Base-by-base conservation (phyloP, 1,284 basidiomycete species). In the Ustilago tritici region DNA sequence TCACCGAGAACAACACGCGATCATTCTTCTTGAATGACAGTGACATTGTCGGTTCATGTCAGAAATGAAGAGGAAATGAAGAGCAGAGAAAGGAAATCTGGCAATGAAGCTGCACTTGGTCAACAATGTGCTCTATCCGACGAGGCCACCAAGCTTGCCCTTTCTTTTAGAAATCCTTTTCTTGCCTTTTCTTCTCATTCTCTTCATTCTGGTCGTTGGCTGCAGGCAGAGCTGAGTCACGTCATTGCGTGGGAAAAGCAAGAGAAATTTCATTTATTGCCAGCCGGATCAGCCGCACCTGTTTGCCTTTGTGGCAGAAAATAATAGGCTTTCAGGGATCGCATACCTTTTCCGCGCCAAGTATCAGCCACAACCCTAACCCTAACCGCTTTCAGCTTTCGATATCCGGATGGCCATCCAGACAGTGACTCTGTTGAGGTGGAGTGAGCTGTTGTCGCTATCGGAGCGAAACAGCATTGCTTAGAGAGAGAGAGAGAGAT, bases 221-320 rank as follows among this genome's bases (percentile, higher is more conserved):
- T 50, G 31, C 49, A 50, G 31, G n/a, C 49, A 50, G 49, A 28
- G 23, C 31, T 50, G 49, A 32, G 49, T 50, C 49, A 50, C 49
- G 23, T 3, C 23, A 15, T 14, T 56, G 55, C 55, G 36, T 56
- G 23, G 23, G 23, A 28, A 28, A 28, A 28, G 23, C 23, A 28
- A 28, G 23, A 28, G 23, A 28, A 28, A 28, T 28, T 28, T 28
- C 23, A 28, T 28, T 28, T 28, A 28, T 28, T 28, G 23, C 23
- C 23, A 28, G 23, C 23, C 23, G 23, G 23, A 28, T 28, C 23
- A 28, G 23, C 23, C 23, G 23, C 23, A 3, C 23, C 23, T 28
- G 23, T 3, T 3, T 28, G 23, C 23, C 23, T 28, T 28, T 28
- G 23, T 28, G 23, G 3, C 3, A 28, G 23, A 28, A 28, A 28